Percentiles rank a stretch among this genome's conserved stretches.
These are phyloP conservation scores for Fusarium praegraminearum DNA, from an alignment of 2,329 filamentous ascomycete species.

Conservation along the genomic window DNA sequence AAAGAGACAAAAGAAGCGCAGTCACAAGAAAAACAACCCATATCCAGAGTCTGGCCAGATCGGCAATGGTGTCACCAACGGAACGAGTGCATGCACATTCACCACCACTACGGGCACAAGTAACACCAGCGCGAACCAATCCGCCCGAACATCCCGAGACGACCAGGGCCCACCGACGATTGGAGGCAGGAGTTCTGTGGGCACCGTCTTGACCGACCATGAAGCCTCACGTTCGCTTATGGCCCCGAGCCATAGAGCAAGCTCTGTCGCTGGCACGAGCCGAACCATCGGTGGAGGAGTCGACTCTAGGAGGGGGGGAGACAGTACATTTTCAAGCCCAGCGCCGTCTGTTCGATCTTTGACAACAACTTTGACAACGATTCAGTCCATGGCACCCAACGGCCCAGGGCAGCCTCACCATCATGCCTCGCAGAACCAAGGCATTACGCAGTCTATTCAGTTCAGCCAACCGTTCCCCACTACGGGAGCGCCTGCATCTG, in stretches of 20 bases:
- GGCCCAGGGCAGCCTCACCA: conserved; percentile 54
- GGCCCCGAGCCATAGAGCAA: conserved; percentile 78
- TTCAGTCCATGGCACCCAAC: conserved; percentile 78
- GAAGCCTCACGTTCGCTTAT: conserved; percentile 80
- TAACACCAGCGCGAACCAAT: conserved; percentile 68
- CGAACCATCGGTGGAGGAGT: conserved; percentile 75
- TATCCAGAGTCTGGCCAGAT: conserved; percentile 84
- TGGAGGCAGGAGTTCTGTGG: conserved; percentile 79
- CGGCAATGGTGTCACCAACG: conserved; percentile 48
- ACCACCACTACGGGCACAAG: conserved; percentile 66
- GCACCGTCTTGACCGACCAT: conserved; percentile 85
- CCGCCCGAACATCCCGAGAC: conserved; percentile 70
- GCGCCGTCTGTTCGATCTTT: conserved; percentile 84
- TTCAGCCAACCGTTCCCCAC: conserved; percentile 75
- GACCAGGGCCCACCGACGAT: conserved; percentile 68
- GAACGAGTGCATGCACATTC: conserved; percentile 65
- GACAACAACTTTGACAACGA: conserved; percentile 86
- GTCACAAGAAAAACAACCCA: conserved; percentile 85
- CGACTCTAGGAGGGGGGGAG: conserved; percentile 76
- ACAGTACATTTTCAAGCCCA: conserved; percentile 84
- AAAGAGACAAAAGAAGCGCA: conserved; percentile 64
- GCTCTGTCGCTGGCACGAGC: conserved; percentile 78
- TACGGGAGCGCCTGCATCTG: conserved; percentile 73
- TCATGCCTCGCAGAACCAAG: conserved; percentile 52
- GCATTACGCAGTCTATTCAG: conserved; percentile 65